phyloP scores from a whole-genome alignment of 148 eudicot genomes.

The Spergularia marina region DNA sequence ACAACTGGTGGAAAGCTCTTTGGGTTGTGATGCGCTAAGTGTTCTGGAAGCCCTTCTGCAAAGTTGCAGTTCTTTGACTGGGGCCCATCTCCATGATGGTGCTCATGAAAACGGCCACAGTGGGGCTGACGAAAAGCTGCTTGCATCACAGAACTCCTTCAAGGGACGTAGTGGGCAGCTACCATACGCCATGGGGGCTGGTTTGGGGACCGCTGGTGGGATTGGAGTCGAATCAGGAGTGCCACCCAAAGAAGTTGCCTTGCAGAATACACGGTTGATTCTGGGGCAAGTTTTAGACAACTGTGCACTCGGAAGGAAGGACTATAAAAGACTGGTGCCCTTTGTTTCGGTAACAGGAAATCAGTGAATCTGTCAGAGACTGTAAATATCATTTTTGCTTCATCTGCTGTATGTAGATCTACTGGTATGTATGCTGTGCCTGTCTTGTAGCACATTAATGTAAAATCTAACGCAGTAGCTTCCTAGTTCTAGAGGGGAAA shows the following conservation, averaged over 20 bases:
- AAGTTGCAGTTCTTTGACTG: constrained; percentile 82
- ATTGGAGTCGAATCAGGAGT: constrained; percentile 52
- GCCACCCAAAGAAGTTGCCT: constrained; percentile 72
- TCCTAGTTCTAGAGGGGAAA: constrained; percentile 9
- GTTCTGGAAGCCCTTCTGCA: constrained; percentile 96
- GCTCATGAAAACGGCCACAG: constrained; percentile 58
- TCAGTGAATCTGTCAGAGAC: constrained; percentile 22
- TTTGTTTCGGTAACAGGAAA: constrained; percentile 71
- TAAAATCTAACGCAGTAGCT: constrained; percentile 10
- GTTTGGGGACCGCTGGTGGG: constrained; percentile 49
- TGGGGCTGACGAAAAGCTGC: constrained; percentile 73
- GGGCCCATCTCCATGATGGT: constrained; percentile 61
- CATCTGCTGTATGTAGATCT: constrained; percentile 13
- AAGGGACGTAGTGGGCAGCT: constrained; percentile 95
- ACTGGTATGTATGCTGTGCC: constrained; percentile 7
- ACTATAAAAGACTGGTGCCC: constrained; percentile 82
- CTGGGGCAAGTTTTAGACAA: constrained; percentile 85
- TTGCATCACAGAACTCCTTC: constrained; percentile 78
- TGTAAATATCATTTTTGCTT: constrained; percentile 25
- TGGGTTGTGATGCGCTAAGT: constrained; percentile 95
- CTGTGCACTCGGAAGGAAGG: constrained; percentile 89
- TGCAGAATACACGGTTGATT: constrained; percentile 79
- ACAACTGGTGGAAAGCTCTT: constrained; percentile 95
- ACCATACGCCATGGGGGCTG: constrained; percentile 57
- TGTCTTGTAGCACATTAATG: constrained; percentile 17